Percentiles rank a stretch among this genome's conserved stretches.
phyloP scores from a whole-genome alignment of 768 basidiomycete genomes.

The Lentinula lateritia region DNA sequence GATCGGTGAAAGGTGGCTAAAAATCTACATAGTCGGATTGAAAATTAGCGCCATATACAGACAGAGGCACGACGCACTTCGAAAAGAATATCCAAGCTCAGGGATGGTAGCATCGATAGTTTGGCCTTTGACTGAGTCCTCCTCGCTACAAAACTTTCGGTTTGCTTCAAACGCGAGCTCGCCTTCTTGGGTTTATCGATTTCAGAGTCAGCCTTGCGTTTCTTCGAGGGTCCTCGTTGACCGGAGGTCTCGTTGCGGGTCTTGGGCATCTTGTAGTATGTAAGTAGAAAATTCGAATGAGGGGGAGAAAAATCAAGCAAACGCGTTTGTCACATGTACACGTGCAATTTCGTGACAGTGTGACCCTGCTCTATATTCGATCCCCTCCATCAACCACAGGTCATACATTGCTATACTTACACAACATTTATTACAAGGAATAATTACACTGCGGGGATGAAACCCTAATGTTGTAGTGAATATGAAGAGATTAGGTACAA shows the following conservation, averaged over 20 bases:
- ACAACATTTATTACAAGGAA: too few species aligned
- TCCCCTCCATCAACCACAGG: too few species aligned
- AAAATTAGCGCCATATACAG: not conserved
- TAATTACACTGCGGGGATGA: too few species aligned
- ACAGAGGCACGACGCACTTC: not conserved
- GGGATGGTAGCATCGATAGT: not conserved
- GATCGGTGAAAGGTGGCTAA: constrained; percentile 18
- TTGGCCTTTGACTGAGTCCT: not conserved
- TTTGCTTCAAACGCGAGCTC: not conserved
- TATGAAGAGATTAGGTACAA: too few species aligned
- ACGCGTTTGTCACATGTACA: not conserved
- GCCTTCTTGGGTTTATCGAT: not conserved
- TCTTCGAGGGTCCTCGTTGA: not conserved
- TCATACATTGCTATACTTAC: too few species aligned
- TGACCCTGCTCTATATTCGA: not conserved
- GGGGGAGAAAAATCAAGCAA: not conserved
- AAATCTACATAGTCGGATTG: constrained; percentile 17
- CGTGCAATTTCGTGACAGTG: not conserved
- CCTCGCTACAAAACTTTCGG: not conserved
- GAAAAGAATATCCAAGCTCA: not conserved
- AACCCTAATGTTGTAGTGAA: too few species aligned
- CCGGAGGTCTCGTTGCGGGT: not conserved
- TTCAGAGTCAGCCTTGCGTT: not conserved
- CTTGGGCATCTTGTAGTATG: not conserved
- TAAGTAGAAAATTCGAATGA: not conserved